Conservation (phyloP, 2,329 filamentous ascomycete species). For the Cladophialophora yegresii region DNA sequence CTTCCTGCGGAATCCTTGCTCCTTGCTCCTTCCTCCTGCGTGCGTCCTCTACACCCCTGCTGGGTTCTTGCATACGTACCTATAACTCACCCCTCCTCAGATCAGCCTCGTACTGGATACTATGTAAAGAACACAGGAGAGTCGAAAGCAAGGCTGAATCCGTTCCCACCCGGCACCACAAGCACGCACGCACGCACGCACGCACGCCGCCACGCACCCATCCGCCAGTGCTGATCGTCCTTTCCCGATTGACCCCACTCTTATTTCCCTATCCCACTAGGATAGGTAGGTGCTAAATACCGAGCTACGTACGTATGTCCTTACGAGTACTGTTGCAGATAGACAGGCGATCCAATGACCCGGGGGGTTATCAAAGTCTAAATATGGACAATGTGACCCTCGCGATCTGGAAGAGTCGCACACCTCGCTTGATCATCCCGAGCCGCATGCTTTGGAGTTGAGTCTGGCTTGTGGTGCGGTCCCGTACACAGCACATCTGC, state of each 20-base stretch:
- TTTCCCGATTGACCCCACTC: not conserved
- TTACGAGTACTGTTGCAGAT: too few relatives aligned
- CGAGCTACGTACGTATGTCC: too few relatives aligned
- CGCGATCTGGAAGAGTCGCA: not conserved
- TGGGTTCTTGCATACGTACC: not conserved
- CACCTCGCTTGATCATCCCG: not conserved
- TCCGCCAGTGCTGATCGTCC: not conserved
- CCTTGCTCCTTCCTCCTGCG: not conserved
- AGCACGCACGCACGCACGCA: too few relatives aligned
- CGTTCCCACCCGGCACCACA: not conserved
- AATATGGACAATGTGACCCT: not conserved
- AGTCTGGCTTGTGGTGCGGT: too few relatives aligned
- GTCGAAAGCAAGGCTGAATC: not conserved
- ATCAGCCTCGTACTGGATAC: not conserved
- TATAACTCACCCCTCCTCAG: not conserved
- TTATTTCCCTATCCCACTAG: not conserved
- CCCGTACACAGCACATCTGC: too few relatives aligned
- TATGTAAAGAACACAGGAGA: not conserved
- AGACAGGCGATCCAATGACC: not conserved
- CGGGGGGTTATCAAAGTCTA: not conserved
- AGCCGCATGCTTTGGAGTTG: not conserved
- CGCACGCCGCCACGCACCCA: too few relatives aligned
- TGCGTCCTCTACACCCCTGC: not conserved
- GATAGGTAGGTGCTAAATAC: not conserved
- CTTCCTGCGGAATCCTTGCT: not conserved